phyloP scores from a whole-genome alignment of 148 eudicot genomes.

The Rhododendron molle region DNA sequence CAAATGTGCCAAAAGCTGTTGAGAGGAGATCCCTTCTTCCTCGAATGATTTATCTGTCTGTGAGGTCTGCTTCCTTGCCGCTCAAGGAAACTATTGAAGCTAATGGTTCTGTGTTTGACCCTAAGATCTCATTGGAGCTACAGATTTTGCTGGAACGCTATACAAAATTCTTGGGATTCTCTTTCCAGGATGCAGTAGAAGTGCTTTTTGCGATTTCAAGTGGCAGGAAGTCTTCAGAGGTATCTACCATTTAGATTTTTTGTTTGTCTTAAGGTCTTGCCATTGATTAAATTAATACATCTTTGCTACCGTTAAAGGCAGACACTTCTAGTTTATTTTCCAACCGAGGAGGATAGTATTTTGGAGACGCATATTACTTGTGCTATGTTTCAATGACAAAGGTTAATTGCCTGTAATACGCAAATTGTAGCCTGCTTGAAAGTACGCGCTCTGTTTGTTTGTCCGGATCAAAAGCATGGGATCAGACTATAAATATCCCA shows the following conservation, averaged over 20 bases:
- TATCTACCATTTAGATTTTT: slow-evolving; percentile 15
- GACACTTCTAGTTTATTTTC: background rate
- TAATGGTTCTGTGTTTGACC: slow-evolving; percentile 55
- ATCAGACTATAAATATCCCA: background rate
- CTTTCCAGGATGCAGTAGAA: slow-evolving; percentile 67
- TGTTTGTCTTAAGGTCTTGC: background rate
- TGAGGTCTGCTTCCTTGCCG: slow-evolving; percentile 72
- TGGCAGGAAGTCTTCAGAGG: slow-evolving; percentile 54
- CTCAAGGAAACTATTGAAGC: slow-evolving; percentile 47
- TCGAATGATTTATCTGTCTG: slow-evolving; percentile 72
- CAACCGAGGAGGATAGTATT: background rate
- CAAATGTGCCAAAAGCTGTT: slow-evolving; percentile 35
- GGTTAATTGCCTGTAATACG: background rate
- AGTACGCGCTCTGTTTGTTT: background rate
- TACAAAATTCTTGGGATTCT: slow-evolving; percentile 54
- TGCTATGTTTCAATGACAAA: background rate
- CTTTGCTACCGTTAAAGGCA: background rate
- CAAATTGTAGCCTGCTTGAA: background rate
- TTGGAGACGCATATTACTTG: background rate
- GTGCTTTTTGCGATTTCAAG: slow-evolving; percentile 50
- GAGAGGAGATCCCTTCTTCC: slow-evolving; percentile 80
- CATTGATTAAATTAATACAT: background rate
- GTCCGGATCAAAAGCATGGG: background rate
- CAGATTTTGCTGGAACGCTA: slow-evolving; percentile 70
- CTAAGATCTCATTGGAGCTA: slow-evolving; percentile 47